A percentile compares a stretch with the other conserved stretches of the same genome.
Conservation (phyloP, 2,329 filamentous ascomycete genomes). For the Periconia digitata region DNA sequence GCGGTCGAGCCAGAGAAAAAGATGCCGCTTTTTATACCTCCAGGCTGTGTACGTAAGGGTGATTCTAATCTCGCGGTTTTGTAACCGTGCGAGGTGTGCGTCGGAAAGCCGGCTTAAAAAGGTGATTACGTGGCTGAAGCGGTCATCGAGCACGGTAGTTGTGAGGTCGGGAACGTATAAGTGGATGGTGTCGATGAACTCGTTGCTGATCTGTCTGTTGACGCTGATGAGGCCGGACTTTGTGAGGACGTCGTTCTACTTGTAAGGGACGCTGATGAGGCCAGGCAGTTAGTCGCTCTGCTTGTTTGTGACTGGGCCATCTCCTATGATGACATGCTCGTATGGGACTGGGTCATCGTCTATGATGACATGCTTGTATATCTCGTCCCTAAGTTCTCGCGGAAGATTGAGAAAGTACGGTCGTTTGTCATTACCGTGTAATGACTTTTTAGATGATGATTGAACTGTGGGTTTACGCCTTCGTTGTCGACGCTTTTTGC, state of each 20-base stretch:
- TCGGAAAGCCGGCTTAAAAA: constrained; percentile 17
- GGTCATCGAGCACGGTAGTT: constrained; percentile 17
- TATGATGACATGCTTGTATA: constrained; percentile 16
- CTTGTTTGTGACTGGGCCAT: no score
- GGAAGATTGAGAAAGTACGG: constrained; percentile 19
- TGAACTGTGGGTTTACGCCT: no score
- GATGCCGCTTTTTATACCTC: background rate
- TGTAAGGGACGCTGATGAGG: background rate
- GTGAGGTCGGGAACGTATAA: constrained; percentile 13
- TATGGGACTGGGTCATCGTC: no score
- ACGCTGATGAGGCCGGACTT: constrained; percentile 12
- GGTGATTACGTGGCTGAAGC: constrained; percentile 18
- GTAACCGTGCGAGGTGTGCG: constrained; percentile 9
- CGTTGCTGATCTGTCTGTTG: constrained; percentile 15
- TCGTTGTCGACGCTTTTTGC: no score
- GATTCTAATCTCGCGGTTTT: background rate
- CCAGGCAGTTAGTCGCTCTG: no score
- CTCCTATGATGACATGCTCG: no score
- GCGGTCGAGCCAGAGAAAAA: background rate
- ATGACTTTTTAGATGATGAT: no score
- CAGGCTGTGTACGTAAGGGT: background rate
- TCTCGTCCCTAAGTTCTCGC: constrained; percentile 19
- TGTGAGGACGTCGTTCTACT: constrained; percentile 10
- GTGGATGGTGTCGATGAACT: constrained; percentile 17
- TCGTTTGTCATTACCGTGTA: no score